Evolutionary conservation across 805 yeast species (phyloP).

Genomic region (Lachancea sp.): DNA sequence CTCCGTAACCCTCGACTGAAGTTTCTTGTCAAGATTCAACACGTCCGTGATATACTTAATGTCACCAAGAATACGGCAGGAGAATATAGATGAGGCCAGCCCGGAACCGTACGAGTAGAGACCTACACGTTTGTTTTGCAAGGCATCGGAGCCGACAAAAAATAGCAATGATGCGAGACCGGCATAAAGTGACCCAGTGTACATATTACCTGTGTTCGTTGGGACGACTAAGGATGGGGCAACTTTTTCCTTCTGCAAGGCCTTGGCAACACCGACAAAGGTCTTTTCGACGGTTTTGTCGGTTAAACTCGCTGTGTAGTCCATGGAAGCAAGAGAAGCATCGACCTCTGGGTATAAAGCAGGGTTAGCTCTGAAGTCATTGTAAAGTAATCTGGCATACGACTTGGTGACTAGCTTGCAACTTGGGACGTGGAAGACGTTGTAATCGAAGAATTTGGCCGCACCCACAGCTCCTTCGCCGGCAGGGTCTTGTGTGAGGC

Average conservation of each 20-base stretch:
- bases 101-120: constrained; percentile 98
- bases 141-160: constrained; percentile 63
- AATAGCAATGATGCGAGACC: constrained; percentile 75
- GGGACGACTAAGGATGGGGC: constrained; percentile 78
- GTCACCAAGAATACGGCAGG: constrained; percentile 77
- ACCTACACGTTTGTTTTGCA: constrained; percentile 82
- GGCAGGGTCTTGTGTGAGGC: constrained; percentile 39
- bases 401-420: constrained; percentile 93
- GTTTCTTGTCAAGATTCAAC: constrained; percentile 61
- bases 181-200: constrained; percentile 90
- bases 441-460: constrained; percentile 74
- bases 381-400: constrained; percentile 83
- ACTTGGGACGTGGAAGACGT: constrained; percentile 96
- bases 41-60: constrained; percentile 55
- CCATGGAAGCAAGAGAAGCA: constrained; percentile 41
- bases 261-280: constrained; percentile 73
- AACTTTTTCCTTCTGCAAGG: constrained; percentile 58
- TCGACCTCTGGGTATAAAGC: constrained; percentile 56
- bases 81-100: constrained; percentile 83
- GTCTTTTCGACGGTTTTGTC: constrained; percentile 82
- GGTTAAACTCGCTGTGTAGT: constrained; percentile 70
- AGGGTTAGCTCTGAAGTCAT: constrained; percentile 76
- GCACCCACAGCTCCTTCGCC: constrained; percentile 58
- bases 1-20: constrained; percentile 56
- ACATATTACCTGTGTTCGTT: constrained; percentile 97